phyloP scores from a whole-genome alignment of 192 early-diverging fungal genomes.

The Coemansia interrupta region DNA sequence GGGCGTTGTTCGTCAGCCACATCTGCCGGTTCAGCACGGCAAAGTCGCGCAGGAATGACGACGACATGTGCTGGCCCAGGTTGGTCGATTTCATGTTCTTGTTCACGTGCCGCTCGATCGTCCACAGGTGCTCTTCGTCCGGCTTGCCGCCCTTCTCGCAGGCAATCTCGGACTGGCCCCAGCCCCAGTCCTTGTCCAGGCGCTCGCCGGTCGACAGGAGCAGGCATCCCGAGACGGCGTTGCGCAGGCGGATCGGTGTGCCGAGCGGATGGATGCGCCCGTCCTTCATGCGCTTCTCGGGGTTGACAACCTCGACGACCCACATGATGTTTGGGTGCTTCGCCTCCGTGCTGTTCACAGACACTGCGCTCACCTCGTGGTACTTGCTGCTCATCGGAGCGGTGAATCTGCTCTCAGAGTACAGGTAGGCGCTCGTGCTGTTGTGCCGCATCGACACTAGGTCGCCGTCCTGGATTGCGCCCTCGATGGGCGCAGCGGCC shows the following conservation, averaged over 20 bases:
- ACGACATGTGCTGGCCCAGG: constrained; percentile 57
- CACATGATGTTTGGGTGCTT: constrained; percentile 72
- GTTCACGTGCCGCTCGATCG: constrained; percentile 85
- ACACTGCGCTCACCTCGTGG: constrained; percentile 59
- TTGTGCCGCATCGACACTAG: constrained; percentile 69
- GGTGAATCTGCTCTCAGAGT: constrained; percentile 56
- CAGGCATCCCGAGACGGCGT: constrained; percentile 68
- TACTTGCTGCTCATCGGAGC: constrained; percentile 64
- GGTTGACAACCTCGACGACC: constrained; percentile 72
- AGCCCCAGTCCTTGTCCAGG: constrained; percentile 86
- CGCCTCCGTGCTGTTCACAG: constrained; percentile 7
- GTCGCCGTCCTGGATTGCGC: constrained; percentile 67
- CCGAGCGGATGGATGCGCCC: constrained; percentile 57
- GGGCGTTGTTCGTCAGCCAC: constrained; percentile 78
- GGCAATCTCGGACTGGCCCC: constrained; percentile 87
- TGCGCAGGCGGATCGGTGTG: constrained; percentile 63
- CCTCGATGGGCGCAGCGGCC: constrained; percentile 29
- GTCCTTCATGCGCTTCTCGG: constrained; percentile 54
- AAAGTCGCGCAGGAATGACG: constrained; percentile 57
- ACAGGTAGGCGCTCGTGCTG: constrained; percentile 58
- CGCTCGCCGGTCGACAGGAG: constrained; percentile 70
- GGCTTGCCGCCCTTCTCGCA: constrained; percentile 56
- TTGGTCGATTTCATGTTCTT: constrained; percentile 62
- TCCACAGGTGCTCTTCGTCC: constrained; percentile 66
- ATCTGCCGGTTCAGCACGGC: constrained; percentile 67